Conservation (phyloP, 2,329 filamentous ascomycete species). For the Apiospora malaysiana region DNA sequence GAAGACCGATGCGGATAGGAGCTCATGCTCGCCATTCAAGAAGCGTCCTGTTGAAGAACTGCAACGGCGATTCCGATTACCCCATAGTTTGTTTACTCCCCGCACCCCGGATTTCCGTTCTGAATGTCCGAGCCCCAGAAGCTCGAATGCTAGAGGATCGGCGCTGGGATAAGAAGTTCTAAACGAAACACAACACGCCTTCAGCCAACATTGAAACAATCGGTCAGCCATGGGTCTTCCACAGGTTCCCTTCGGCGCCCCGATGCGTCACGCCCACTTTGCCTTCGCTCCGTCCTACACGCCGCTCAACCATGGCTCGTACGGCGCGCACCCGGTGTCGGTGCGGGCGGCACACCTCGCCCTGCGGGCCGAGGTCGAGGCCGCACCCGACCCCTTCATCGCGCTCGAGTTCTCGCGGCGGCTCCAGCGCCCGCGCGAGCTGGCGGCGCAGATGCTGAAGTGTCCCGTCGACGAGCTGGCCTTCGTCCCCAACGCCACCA, state of each 20-base stretch:
- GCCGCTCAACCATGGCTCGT: slow-evolving; percentile 40
- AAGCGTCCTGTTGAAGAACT: not conserved
- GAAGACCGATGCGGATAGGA: not conserved
- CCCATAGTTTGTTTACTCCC: not conserved
- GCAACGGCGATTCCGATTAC: not conserved
- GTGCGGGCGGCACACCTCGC: slow-evolving; percentile 32
- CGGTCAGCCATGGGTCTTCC: slow-evolving; percentile 15
- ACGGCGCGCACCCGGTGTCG: slow-evolving; percentile 33
- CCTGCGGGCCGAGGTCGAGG: slow-evolving; percentile 34
- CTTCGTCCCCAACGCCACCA: slow-evolving; percentile 71
- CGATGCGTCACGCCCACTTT: slow-evolving; percentile 39
- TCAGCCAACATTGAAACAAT: not conserved
- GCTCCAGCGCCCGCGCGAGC: slow-evolving; percentile 29
- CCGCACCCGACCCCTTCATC: slow-evolving; percentile 39
- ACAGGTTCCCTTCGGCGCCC: slow-evolving; percentile 35
- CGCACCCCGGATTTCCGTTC: not conserved
- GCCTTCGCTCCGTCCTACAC: slow-evolving; percentile 36
- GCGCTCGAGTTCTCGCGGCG: slow-evolving; percentile 32
- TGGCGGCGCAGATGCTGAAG: slow-evolving; percentile 28
- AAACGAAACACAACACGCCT: not conserved
- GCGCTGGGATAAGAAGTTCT: not conserved
- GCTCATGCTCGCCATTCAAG: not conserved
- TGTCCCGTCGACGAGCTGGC: slow-evolving; percentile 46
- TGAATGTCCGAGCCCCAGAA: not conserved
- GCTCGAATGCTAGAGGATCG: not conserved